Conservation (phyloP, 345 rosid species). For the Citrus mangshanensis region DNA sequence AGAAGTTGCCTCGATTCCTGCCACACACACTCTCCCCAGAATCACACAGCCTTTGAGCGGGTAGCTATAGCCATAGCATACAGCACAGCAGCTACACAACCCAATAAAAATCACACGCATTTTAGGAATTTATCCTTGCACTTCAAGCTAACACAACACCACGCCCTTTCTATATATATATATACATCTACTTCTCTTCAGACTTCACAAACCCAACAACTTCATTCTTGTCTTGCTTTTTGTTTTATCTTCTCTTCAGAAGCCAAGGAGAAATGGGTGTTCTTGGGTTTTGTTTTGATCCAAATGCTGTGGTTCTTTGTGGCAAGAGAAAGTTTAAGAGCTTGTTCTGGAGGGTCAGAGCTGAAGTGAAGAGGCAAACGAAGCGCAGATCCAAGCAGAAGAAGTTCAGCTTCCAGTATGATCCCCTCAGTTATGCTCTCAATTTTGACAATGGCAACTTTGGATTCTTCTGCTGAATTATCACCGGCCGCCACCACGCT, state of each 20-base stretch:
- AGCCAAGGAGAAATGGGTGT: slow-evolving; percentile 20
- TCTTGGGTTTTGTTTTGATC: slow-evolving; percentile 29
- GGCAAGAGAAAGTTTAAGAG: slow-evolving; percentile 59
- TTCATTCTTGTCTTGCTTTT: neutral
- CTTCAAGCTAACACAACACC: neutral
- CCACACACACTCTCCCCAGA: neutral
- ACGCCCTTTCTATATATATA: neutral
- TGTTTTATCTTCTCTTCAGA: neutral
- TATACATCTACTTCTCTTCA: no score
- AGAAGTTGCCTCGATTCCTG: neutral
- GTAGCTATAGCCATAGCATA: neutral
- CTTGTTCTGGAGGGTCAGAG: slow-evolving; percentile 57
- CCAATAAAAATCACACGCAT: slow-evolving; percentile 1
- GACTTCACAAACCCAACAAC: neutral
- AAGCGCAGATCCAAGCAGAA: slow-evolving; percentile 37
- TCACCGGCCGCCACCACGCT: neutral
- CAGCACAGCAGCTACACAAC: neutral
- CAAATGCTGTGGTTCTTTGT: slow-evolving; percentile 25
- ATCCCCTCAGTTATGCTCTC: slow-evolving; percentile 78
- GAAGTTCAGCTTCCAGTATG: slow-evolving; percentile 57
- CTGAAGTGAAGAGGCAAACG: slow-evolving; percentile 45
- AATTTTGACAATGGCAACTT: slow-evolving; percentile 76
- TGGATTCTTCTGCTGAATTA: slow-evolving; percentile 48
- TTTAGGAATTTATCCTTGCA: slow-evolving; percentile 4
- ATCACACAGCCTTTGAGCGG: slow-evolving; percentile 3